These are phyloP conservation scores for Penicillium sp. DNA, from an alignment of 2,329 filamentous ascomycete genomes.

Conservation along the genomic window DNA sequence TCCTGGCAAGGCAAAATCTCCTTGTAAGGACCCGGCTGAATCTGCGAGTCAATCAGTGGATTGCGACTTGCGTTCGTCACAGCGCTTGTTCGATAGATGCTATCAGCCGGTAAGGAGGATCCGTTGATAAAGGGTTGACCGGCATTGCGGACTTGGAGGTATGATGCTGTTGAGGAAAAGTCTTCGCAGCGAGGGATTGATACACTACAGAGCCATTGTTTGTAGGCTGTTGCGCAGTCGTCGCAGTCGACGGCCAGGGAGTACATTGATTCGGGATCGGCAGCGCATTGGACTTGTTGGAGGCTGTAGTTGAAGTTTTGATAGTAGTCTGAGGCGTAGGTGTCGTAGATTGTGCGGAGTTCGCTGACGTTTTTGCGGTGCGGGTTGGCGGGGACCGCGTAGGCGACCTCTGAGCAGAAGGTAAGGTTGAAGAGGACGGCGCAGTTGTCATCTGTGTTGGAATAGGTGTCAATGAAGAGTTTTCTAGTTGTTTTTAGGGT, in stretches of 20 bases:
- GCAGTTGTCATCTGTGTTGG: constrained; percentile 72
- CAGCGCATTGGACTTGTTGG: constrained; percentile 83
- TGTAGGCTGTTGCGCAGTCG: constrained; percentile 81
- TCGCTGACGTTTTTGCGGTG: constrained; percentile 60
- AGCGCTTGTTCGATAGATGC: constrained; percentile 39
- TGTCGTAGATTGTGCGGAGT: constrained; percentile 76
- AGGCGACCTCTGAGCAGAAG: constrained; percentile 86
- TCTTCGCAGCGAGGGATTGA: constrained; percentile 91
- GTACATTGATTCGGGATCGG: constrained; percentile 72
- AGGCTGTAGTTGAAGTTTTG: constrained; percentile 79
- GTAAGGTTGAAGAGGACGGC: constrained; percentile 82
- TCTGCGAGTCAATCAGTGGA: constrained; percentile 67
- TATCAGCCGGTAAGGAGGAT: constrained; percentile 52
- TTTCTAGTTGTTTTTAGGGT: background rate
- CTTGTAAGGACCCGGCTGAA: constrained; percentile 87
- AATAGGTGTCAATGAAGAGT: background rate
- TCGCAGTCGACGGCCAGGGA: constrained; percentile 76
- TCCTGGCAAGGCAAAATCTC: constrained; percentile 88
- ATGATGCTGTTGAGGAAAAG: constrained; percentile 62
- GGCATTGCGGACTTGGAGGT: constrained; percentile 72
- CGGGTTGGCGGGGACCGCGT: constrained; percentile 84
- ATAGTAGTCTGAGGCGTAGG: constrained; percentile 70
- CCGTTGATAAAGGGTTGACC: constrained; percentile 72
- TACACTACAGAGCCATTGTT: constrained; percentile 91
- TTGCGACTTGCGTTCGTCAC: constrained; percentile 67